These are phyloP conservation scores for Gomphus sp. DNA, from an alignment of 1,284 basidiomycete species.

Conservation along the genomic window DNA sequence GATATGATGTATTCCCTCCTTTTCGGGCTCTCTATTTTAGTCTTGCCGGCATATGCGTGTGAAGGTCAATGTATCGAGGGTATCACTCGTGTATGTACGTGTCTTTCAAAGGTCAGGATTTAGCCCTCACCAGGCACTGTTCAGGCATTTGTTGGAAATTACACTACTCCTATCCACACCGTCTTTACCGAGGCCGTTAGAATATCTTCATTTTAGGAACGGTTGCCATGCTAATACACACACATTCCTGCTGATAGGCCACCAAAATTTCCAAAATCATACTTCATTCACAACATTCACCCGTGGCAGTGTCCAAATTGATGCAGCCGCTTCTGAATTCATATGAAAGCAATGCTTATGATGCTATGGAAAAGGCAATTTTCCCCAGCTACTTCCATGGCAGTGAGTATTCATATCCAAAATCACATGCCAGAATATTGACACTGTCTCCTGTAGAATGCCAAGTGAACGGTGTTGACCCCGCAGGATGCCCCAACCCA, in stretches of 20 bases:
- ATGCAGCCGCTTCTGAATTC: slow-evolving; percentile 36
- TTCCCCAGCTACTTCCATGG: slow-evolving; percentile 66
- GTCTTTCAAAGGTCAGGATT: background rate
- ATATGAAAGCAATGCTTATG: slow-evolving; percentile 36
- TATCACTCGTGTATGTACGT: slow-evolving; percentile 30
- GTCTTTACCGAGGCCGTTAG: slow-evolving; percentile 33
- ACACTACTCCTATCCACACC: slow-evolving; percentile 29
- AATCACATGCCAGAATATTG: background rate
- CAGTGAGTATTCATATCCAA: slow-evolving; percentile 18
- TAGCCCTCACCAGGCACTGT: background rate
- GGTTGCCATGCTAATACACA: background rate
- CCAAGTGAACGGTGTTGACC: slow-evolving; percentile 43
- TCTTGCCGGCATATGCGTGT: slow-evolving; percentile 38
- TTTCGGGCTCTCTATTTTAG: slow-evolving; percentile 17
- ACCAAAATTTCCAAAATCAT: background rate
- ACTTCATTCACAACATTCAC: background rate
- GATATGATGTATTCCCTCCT: slow-evolving; percentile 2
- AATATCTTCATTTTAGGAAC: background rate
- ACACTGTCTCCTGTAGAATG: slow-evolving; percentile 30
- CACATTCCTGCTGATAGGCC: background rate
- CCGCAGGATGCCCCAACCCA: slow-evolving; percentile 65
- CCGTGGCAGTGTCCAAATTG: background rate
- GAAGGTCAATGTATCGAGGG: slow-evolving; percentile 59
- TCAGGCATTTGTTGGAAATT: slow-evolving; percentile 41
- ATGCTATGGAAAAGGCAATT: slow-evolving; percentile 38